Percentiles rank a stretch among this genome's conserved stretches.
These are phyloP conservation scores for Radiomyces spectabilis DNA, from an alignment of 192 early-diverging fungal genomes.

Conservation along the genomic window DNA sequence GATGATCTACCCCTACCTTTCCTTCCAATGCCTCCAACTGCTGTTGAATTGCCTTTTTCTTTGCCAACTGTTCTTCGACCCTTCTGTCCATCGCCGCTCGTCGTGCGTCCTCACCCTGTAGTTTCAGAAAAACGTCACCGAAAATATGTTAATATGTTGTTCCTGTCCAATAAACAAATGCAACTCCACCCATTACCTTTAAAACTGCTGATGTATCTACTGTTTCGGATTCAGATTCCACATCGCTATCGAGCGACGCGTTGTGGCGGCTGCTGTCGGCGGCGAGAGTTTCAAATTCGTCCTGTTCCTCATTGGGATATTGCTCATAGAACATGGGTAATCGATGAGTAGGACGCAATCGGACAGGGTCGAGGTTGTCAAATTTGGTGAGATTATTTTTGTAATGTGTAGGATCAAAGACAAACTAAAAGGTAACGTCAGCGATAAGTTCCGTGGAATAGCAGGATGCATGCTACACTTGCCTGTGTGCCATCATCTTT, in stretches of 20 bases:
- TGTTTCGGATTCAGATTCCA: too few species aligned
- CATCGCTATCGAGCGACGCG: too few species aligned
- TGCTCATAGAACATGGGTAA: conserved; percentile 17
- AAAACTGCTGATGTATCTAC: too few species aligned
- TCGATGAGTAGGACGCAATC: conserved; percentile 22
- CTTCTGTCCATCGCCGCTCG: too few species aligned
- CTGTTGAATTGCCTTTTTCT: conserved; percentile 18
- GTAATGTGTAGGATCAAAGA: conserved; percentile 59
- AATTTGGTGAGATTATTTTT: conserved; percentile 58
- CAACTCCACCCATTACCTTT: too few species aligned
- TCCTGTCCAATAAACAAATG: too few species aligned
- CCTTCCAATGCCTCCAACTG: conserved; percentile 4
- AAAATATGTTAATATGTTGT: too few species aligned
- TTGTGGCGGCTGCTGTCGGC: too few species aligned
- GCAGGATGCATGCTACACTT: neutral
- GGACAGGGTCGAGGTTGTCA: conserved; percentile 30
- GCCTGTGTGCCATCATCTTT: conserved; percentile 42
- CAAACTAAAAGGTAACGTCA: conserved; percentile 29
- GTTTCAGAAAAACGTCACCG: too few species aligned
- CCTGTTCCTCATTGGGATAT: conserved; percentile 9
- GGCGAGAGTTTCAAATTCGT: conserved; percentile 2
- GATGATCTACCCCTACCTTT: too few species aligned
- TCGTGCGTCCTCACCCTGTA: too few species aligned
- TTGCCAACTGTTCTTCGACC: too few species aligned
- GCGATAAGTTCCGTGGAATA: neutral